A percentile compares a stretch with the other conserved stretches of the same genome.
Conservation (phyloP, 352 stramenopile genomes). For the Phytopythium aichiense region DNA sequence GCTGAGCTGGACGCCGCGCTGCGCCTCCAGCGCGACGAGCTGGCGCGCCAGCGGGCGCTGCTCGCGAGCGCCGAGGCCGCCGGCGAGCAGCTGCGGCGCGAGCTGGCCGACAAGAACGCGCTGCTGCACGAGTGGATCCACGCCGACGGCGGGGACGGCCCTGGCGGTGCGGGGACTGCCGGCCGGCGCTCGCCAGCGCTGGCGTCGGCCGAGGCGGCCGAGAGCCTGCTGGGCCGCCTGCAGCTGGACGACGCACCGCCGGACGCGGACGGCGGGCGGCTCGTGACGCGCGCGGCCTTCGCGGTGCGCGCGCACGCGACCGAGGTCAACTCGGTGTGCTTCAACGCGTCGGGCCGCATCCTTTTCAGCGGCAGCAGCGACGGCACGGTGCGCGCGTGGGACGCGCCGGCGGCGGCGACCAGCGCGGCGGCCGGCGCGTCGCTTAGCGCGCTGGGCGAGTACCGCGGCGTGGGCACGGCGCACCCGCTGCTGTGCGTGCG, state of each 20-base stretch:
- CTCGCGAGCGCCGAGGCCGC: slow-evolving; percentile 51
- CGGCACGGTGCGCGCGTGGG: slow-evolving; percentile 77
- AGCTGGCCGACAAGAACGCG: slow-evolving; percentile 48
- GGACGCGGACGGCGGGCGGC: slow-evolving; percentile 15
- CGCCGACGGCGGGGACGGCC: slow-evolving; percentile 20
- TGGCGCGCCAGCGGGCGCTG: slow-evolving; percentile 46
- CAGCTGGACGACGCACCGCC: slow-evolving; percentile 19
- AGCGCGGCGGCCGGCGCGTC: slow-evolving; percentile 13
- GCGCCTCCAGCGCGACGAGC: slow-evolving; percentile 44
- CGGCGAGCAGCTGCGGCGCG: slow-evolving; percentile 28
- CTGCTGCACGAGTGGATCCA: slow-evolving; percentile 66
- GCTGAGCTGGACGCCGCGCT: slow-evolving; percentile 55
- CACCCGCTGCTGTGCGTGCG: slow-evolving; percentile 82
- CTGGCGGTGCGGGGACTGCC: slow-evolving; percentile 9
- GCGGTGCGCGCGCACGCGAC: slow-evolving; percentile 75
- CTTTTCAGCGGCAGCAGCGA: slow-evolving; percentile 82
- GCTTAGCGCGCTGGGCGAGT: slow-evolving; percentile 50
- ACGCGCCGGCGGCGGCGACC: slow-evolving; percentile 37
- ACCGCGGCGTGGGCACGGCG: slow-evolving; percentile 68
- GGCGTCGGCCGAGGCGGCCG: slow-evolving; percentile 40
- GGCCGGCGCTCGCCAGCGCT: slow-evolving; percentile 7
- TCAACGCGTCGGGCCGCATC: slow-evolving; percentile 79
- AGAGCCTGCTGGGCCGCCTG: slow-evolving; percentile 41
- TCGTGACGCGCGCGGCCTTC: slow-evolving; percentile 42
- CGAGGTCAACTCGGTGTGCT: slow-evolving; percentile 83